Conservation (phyloP, 2,329 filamentous ascomycete species). For the Beauveria scarabaeidicola region DNA sequence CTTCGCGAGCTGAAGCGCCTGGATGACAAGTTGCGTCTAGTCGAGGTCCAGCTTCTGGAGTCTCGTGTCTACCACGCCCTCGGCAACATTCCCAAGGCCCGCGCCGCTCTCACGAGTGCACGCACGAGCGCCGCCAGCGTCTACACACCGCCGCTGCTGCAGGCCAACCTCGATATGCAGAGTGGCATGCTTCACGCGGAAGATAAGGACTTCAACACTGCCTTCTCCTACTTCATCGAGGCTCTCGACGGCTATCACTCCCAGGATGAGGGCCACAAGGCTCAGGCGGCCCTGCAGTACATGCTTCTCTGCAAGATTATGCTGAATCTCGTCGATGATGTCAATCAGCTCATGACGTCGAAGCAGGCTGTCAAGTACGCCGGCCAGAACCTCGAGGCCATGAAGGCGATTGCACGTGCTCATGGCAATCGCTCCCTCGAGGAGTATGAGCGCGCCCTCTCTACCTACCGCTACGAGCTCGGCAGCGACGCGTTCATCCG, state of each 20-base stretch:
- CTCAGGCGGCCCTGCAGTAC: conserved; percentile 97
- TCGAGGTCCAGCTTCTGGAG: conserved; percentile 95
- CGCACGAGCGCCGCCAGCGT: conserved; percentile 93
- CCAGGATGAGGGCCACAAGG: conserved; percentile 78
- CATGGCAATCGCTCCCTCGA: conserved; percentile 93
- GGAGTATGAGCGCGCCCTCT: conserved; percentile 90
- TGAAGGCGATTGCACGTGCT: conserved; percentile 96
- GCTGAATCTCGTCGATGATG: conserved; percentile 94
- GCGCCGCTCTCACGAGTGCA: conserved; percentile 87
- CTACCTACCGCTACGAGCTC: conserved; percentile 85
- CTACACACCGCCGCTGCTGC: conserved; percentile 89
- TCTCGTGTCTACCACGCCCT: conserved; percentile 95
- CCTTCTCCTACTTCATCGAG: conserved; percentile 98
- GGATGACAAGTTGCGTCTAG: conserved; percentile 95
- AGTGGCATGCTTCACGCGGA: conserved; percentile 98
- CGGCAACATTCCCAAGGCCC: conserved; percentile 91
- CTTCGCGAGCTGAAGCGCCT: conserved; percentile 95
- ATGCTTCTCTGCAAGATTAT: conserved; percentile 99
- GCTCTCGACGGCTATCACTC: conserved; percentile 94
- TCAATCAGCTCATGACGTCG: conserved; percentile 86
- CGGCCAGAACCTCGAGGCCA: conserved; percentile 90
- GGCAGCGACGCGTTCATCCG: conserved; percentile 94
- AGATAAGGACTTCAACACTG: conserved; percentile 97
- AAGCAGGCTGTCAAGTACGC: conserved; percentile 97
- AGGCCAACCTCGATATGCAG: conserved; percentile 98